Evolutionary conservation across 2,329 filamentous ascomycete species (phyloP).

Genomic region (Pseudopithomyces chartarum): DNA sequence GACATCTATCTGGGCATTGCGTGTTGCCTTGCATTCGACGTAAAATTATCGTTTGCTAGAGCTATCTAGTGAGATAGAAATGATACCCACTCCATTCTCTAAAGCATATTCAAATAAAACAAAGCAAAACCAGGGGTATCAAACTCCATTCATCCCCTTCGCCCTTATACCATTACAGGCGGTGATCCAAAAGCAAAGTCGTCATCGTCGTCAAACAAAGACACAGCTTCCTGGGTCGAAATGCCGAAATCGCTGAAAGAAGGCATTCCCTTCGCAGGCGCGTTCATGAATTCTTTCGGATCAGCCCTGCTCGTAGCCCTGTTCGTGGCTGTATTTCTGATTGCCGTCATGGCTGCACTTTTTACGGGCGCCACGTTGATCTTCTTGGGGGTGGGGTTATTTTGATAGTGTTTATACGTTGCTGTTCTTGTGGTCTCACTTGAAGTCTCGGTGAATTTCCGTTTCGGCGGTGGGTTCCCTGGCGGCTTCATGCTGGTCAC

Average conservation of each 20-base stretch:
- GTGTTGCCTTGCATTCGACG: not conserved
- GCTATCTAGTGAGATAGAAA: not conserved
- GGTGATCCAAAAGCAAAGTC: slow-evolving; percentile 24
- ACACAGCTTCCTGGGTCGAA: slow-evolving; percentile 33
- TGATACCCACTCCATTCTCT: not conserved
- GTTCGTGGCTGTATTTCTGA: not conserved
- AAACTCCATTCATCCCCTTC: not conserved
- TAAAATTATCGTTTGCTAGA: not conserved
- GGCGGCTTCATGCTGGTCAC: not conserved
- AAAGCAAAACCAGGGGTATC: slow-evolving; percentile 11
- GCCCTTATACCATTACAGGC: slow-evolving; percentile 20
- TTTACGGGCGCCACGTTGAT: not conserved
- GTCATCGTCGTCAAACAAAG: slow-evolving; percentile 31
- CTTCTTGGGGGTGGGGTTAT: not conserved
- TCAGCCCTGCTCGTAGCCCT: not conserved
- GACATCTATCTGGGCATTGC: not conserved
- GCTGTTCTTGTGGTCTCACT: not conserved
- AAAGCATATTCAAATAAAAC: not conserved
- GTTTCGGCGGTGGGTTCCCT: not conserved
- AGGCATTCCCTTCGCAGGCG: not conserved
- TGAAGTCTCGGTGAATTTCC: not conserved
- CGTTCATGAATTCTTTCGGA: not conserved
- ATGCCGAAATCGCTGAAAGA: slow-evolving; percentile 24
- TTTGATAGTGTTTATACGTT: not conserved
- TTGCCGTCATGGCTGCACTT: not conserved